Base-by-base conservation (phyloP, 495 filamentous ascomycete species). In the Bathelium albidoporum region DNA sequence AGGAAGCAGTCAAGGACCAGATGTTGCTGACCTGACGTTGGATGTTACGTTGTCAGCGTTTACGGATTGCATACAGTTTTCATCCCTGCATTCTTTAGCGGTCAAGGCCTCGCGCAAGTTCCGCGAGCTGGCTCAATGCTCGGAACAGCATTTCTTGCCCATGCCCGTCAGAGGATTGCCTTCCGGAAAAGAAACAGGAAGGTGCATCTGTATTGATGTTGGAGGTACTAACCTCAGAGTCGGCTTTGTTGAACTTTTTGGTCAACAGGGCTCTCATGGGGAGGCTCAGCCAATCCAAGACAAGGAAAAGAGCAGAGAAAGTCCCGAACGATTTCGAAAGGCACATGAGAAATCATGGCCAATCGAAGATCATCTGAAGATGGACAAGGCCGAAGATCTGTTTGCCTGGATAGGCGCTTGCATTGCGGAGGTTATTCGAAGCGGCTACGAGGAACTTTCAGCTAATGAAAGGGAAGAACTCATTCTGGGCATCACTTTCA, bases 161-260 rank as follows among this genome's bases (percentile, higher is more conserved):
- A 94, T 89, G 1, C 89, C 89, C 1, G 86, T 94, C 63, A 89
- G 87, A 34, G 83, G 85, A 63, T 76, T 89, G 41, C 87, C 88
- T 1, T 80, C 73, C 0, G 84, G 82, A 11, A 73, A 81, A 52
- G 85, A 86, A 64, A 81, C 77, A 5, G 88, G 88, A 64, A 88
- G 84, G 34, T 89, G 85, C 68, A 75, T 91, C 7, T 86, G 87
- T 14, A 90, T 91, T 64, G 88, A 91, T 73, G 87, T 91, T 44
- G 89, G 89, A 32, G 89, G 89, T 16, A 89, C 85, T 24, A 94
- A 94, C 65, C 76, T 94, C 29, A 81, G 89, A 55, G 89, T 91
- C 11, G 88, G 85, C 43, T 89, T 92, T 62, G 82, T 92, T 59
- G 86, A 92, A 64, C 74, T 91, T 52, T 68, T 85, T 14, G 84